Evolutionary conservation across 2,329 filamentous ascomycete species (phyloP), one percentile per base, ranked within the genome.

Genomic region (Xylaria sp.): DNA sequence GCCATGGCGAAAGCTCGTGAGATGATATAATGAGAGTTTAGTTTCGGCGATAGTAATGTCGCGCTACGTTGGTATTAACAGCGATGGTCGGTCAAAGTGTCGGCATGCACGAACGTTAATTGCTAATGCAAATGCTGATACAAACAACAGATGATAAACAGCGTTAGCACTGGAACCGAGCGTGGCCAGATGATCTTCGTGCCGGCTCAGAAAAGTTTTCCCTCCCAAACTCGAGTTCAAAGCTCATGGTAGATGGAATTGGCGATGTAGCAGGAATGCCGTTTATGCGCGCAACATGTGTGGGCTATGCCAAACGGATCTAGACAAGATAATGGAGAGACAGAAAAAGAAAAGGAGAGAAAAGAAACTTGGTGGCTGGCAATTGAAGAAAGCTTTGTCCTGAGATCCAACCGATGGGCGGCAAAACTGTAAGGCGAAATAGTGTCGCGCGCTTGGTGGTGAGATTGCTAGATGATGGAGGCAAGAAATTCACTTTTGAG

Each of bases 1-100:
- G 81, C 78, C 81, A 84, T 84, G 43, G 66, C 73, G 56, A 64
- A 25, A 25, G 60, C 41, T 43, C 46, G 20, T 53, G 56, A 70
- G 48, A 53, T 57, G 68, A 48, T 55, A 63, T 52, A 66, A 59
- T 62, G 60, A 60, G 57, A 65, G 58, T 41, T n/a, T 46, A 66
- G 57, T 36, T 20, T 50, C 41, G 46, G 36, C 36, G 43, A 30
- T 15, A 30, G 32, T 8, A 34, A 20, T 36, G 30, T 34, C 12
- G 9, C n/a, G 50, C 20, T 13, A n/a, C 18, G 25, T 34, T 32
- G 28, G 18, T 13, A 18, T 20, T 52, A 28, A 45, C 20, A n/a
- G 30, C 28, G 34, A 48, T 55, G 36, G 46, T 45, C n/a, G 39
- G 32, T 32, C n/a, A 50, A 43, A 50, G 32, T 41, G 52, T 56